phyloP scores from a whole-genome alignment of 768 basidiomycete species.

The Podaxis carcinomalis region DNA sequence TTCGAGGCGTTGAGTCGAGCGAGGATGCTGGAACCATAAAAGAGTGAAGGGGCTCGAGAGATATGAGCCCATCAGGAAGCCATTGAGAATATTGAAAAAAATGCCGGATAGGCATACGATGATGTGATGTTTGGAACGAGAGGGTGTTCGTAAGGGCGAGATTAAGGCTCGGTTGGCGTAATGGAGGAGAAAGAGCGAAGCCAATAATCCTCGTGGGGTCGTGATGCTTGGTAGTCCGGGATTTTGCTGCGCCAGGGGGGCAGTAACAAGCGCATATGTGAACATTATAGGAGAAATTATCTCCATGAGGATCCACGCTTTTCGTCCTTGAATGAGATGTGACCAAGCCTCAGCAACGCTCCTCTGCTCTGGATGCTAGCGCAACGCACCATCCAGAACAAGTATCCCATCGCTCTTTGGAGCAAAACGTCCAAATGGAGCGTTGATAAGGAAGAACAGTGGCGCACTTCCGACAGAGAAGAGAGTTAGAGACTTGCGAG shows the following conservation, averaged over 20 bases:
- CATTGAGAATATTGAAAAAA: slow-evolving; percentile 72
- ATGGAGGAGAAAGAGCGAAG: slow-evolving; percentile 62
- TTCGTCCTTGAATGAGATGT: slow-evolving; percentile 32
- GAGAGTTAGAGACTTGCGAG: slow-evolving; percentile 44
- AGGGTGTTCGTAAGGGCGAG: slow-evolving; percentile 76
- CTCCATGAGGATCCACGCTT: slow-evolving; percentile 85
- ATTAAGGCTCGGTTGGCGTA: slow-evolving; percentile 82
- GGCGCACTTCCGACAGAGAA: slow-evolving; percentile 32
- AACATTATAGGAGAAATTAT: slow-evolving; percentile 57
- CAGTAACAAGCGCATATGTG: slow-evolving; percentile 40
- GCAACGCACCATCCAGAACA: slow-evolving; percentile 18
- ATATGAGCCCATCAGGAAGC: slow-evolving; percentile 64
- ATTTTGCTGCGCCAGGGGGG: slow-evolving; percentile 40
- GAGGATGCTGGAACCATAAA: slow-evolving; percentile 32
- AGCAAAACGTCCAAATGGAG: slow-evolving; percentile 79
- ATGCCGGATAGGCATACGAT: slow-evolving; percentile 51
- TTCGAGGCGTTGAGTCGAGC: slow-evolving; percentile 24
- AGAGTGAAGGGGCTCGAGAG: slow-evolving; percentile 55
- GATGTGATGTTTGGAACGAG: slow-evolving; percentile 72
- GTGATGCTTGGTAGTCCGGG: slow-evolving; percentile 26
- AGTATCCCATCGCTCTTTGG: slow-evolving; percentile 42
- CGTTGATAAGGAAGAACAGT: slow-evolving; percentile 51
- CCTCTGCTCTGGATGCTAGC: too few species aligned
- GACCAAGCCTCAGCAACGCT: not conserved
- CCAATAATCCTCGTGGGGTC: slow-evolving; percentile 46